Evolutionary conservation across 2,329 filamentous ascomycete species (phyloP), one percentile per base, ranked within the genome.

Genomic region (Pseudogymnoascus sp.): DNA sequence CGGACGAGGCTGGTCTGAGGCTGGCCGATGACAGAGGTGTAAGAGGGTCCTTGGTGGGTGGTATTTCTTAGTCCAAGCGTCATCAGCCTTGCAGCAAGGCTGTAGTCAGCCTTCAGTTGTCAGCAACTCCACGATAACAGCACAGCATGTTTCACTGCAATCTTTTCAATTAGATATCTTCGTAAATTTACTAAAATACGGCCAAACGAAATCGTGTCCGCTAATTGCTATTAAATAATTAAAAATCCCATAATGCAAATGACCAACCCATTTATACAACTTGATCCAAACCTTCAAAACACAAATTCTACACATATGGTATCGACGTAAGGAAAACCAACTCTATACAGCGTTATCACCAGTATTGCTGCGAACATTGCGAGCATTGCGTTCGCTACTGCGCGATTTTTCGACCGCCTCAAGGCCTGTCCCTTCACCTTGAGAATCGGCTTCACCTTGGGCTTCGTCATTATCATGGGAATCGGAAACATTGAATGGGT

Each of bases 31-130:
- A 55, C 49, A 55, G 49, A 55, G 29, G n/a, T 6, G 23, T 29
- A 6, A 29, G 26, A 29, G 26, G 10, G 29, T 26, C 49, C n/a
- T 55, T 55, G 49, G 26, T 19, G 49, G 49, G 26, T 19, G 49
- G 49, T 55, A 33, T 29, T 33, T 55, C 14, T 12, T 23, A 29
- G 49, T 21, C 49, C 26, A 55, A 55, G 49, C 49, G 49, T 55
- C 49, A 33, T 55, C 49, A 55, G 49, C 49, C 49, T 55, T 55
- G 49, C 49, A 55, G 49, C 49, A 55, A 55, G 49, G 49, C 49
- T 55, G 49, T 19, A 33, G 29, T 55, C n/a, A 16, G n/a, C 14
- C 29, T 33, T 4, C n/a, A 8, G n/a, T 33, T 33, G 49, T 33
- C 26, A 33, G 49, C 29, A 55, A 31, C 45, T 31, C 45, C 10